Evolutionary conservation across 129 eudicot species (phyloP), one percentile per base, ranked within the genome.

Genomic region (Saussurea involucrata): DNA sequence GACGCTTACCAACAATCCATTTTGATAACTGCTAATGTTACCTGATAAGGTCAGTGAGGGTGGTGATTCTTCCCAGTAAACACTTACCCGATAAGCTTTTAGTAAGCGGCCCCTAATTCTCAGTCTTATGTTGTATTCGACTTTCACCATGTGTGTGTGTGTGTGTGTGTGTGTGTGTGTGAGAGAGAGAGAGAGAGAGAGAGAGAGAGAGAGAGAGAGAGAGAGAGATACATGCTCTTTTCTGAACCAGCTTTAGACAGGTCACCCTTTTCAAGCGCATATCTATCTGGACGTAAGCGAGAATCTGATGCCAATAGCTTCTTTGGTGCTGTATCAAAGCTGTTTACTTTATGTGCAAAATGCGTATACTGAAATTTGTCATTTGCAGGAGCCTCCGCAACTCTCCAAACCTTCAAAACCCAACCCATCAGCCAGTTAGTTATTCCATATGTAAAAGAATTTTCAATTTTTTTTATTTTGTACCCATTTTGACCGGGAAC

Each of bases 321-420:
- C 72, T 85, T 82, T 18, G 98, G 98, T 25, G 98, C 98, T 31
- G 97, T 91, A 68, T 89, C 98, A 42, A 91, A 91, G 83, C 97
- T 95, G 81, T 92, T 95, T n/a, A 95, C 64, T 82, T 95, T 95
- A 74, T 95, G 98, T 0, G 98, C 98, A 70, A 92, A 91, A 77
- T 95, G 75, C 4, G 98, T 95, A 60, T 86, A 95, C 79, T 95
- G 96, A 78, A 76, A 89, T 79, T 95, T 95, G 80, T 95, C 98
- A 69, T 91, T 86, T 65, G 76, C 60, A 1, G 97, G 97, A 44
- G 82, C 58, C 28, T 85, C 93, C 3, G 98, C 97, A 69, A 84
- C 96, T 78, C 75, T 80, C 98, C 98, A 95, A 11, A 90, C 98
- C 98, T 95, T 81, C 86, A 81, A 15, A 73, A 67, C 37, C 65